These are phyloP conservation scores for Colletotrichum chrysophilum DNA, from an alignment of 2,329 filamentous ascomycete genomes.

Conservation along the genomic window DNA sequence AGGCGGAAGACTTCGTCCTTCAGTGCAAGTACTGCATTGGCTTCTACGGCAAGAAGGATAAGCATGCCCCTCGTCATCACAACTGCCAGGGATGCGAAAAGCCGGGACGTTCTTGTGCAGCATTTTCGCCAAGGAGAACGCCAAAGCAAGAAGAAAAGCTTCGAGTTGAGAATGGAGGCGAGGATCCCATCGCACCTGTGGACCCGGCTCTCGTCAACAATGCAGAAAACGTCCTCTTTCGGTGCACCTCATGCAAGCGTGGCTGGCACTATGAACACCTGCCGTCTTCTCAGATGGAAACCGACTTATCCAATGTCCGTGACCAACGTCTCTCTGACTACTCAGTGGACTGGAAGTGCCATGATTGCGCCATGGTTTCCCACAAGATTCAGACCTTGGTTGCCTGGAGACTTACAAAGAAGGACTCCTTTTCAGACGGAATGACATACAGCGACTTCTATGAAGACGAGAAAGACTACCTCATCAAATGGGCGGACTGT, in stretches of 20 bases:
- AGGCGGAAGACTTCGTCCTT: constrained; percentile 77
- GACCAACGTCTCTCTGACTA: constrained; percentile 75
- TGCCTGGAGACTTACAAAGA: constrained; percentile 80
- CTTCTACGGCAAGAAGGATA: constrained; percentile 70
- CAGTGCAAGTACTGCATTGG: constrained; percentile 90
- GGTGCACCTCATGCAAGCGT: constrained; percentile 78
- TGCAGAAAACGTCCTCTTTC: constrained; percentile 76
- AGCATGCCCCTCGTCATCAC: constrained; percentile 70
- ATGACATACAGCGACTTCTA: constrained; percentile 57
- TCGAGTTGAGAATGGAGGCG: constrained; percentile 77
- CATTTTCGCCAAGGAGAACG: constrained; percentile 77
- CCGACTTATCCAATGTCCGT: constrained; percentile 45
- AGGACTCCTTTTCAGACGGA: constrained; percentile 57
- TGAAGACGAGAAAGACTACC: constrained; percentile 84
- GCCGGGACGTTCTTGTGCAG: constrained; percentile 70
- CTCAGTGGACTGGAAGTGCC: constrained; percentile 77
- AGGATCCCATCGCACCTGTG: constrained; percentile 76
- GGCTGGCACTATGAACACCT: constrained; percentile 88
- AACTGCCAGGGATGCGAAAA: constrained; percentile 74
- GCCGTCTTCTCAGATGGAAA: constrained; percentile 15
- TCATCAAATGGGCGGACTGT: constrained; percentile 83
- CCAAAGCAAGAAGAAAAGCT: constrained; percentile 83
- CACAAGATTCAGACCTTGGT: constrained; percentile 79
- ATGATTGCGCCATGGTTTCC: constrained; percentile 70
- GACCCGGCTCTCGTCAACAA: constrained; percentile 74